phyloP scores from a whole-genome alignment of 305 asterid species.

The Fraxinus paxiana region DNA sequence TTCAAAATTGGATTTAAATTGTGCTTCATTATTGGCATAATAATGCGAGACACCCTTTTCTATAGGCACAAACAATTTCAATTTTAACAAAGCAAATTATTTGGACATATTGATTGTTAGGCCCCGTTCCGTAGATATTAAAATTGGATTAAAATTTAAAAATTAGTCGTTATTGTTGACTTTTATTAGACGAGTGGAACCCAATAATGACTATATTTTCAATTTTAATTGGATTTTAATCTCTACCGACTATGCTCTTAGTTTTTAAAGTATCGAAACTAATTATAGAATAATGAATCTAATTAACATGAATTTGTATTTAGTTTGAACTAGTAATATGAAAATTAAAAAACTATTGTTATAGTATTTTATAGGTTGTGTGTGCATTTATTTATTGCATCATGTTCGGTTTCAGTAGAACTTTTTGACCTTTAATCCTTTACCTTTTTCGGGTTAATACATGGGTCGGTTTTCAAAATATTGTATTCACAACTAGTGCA shows the following conservation, averaged over 20 bases:
- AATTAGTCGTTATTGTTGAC: no score
- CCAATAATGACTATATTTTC: no score
- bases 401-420: neutral
- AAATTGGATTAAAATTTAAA: no score
- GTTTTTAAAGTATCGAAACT: neutral
- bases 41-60: neutral
- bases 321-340: neutral
- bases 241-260: no score
- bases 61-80: neutral
- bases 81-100: neutral
- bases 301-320: neutral
- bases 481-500: neutral
- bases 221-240: no score
- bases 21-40: neutral
- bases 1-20: neutral
- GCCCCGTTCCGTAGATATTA: no score
- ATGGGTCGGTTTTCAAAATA: neutral
- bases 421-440: neutral
- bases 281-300: neutral
- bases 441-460: neutral
- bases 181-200: no score
- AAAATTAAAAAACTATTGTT: no score
- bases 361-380: neutral
- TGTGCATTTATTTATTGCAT: neutral
- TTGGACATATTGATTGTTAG: neutral